Evolutionary conservation across 352 stramenopile genomes (phyloP).

Genomic region (Phytophthora chlamydospora): DNA sequence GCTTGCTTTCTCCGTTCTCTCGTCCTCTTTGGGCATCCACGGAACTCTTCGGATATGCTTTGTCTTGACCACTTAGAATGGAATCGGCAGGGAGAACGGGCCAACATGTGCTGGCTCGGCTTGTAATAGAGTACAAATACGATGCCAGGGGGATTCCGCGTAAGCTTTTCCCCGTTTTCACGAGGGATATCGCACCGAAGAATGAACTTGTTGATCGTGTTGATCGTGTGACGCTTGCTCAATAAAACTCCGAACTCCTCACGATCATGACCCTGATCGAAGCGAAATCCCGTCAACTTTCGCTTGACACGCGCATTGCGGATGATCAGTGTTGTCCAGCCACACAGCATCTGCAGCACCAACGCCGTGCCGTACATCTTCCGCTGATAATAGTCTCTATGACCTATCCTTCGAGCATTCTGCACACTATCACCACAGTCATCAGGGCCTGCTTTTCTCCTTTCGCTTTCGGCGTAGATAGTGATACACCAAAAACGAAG

Average conservation of each 20-base stretch:
- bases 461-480: constrained; percentile 27
- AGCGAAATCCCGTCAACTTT: constrained; percentile 63
- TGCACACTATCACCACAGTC: neutral
- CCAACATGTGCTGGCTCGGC: constrained; percentile 15
- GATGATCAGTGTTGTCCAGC: constrained; percentile 47
- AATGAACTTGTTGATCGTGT: constrained; percentile 46
- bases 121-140: constrained; percentile 66
- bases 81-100: constrained; percentile 1
- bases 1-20: constrained; percentile 3
- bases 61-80: constrained; percentile 7
- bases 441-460: constrained; percentile 7
- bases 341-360: constrained; percentile 50
- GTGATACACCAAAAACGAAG: constrained; percentile 46
- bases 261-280: constrained; percentile 63
- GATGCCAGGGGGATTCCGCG: constrained; percentile 23
- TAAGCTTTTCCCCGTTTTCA: constrained; percentile 45
- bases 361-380: constrained; percentile 66
- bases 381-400: constrained; percentile 55
- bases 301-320: constrained; percentile 59
- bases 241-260: constrained; percentile 54
- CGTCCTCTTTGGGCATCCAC: neutral
- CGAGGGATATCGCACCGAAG: constrained; percentile 41
- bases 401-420: constrained; percentile 22
- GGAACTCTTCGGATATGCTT: neutral
- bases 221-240: constrained; percentile 56